A percentile compares a stretch with the other conserved stretches of the same genome.
Evolutionary conservation across 768 basidiomycete species (phyloP).

Genomic region (Suillus paluster): DNA sequence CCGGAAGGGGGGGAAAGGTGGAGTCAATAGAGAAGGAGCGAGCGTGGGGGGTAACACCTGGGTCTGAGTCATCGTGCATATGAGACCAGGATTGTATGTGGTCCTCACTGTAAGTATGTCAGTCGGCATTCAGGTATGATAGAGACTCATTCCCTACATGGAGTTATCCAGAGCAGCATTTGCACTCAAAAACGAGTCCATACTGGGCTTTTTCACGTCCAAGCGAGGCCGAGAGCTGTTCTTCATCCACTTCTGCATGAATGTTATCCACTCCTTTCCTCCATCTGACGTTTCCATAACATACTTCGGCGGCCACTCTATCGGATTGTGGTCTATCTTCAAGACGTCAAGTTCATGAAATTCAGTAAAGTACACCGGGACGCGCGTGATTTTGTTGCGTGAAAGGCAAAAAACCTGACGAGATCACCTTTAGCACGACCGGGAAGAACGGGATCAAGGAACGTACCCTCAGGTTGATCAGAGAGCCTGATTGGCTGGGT

Average conservation of each 20-base stretch:
- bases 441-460: neutral
- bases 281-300: conserved; percentile 55
- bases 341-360: conserved; percentile 78
- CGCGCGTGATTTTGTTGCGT: conserved; percentile 78
- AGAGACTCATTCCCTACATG: conserved; percentile 23
- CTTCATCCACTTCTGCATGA: conserved; percentile 79
- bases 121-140: conserved; percentile 7
- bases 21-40: conserved; percentile 69
- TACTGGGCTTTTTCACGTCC: conserved; percentile 41
- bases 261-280: conserved; percentile 73
- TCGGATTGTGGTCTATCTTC: conserved; percentile 88
- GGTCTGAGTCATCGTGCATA: conserved; percentile 43
- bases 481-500: conserved; percentile 78
- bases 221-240: conserved; percentile 42
- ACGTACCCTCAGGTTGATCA: conserved; percentile 74
- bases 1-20: conserved; percentile 47
- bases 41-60: conserved; percentile 52
- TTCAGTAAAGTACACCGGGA: conserved; percentile 79
- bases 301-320: conserved; percentile 86
- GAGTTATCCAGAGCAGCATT: conserved; percentile 39
- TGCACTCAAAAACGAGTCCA: conserved; percentile 56
- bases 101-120: conserved; percentile 38
- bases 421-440: conserved; percentile 7
- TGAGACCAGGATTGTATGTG: conserved; percentile 48
- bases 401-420: conserved; percentile 82